Base-by-base conservation (phyloP, 2,329 filamentous ascomycete species). In the Emmonsiellopsis sp. region DNA sequence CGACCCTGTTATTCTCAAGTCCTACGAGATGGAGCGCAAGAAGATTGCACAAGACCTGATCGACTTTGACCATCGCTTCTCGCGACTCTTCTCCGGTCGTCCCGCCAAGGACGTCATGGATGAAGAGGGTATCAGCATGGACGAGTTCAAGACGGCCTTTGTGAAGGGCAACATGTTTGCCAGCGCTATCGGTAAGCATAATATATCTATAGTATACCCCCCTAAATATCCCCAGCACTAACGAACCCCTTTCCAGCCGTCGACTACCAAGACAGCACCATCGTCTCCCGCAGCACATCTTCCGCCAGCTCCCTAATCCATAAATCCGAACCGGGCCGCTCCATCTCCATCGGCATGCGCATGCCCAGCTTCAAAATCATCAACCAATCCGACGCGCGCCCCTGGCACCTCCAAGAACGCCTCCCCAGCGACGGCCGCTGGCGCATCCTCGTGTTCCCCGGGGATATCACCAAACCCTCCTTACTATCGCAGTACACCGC, bases 131-230 rank as follows among this genome's bases (percentile, higher is more conserved):
- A 77, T 85, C 53, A 80, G 71, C 57, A 81, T 85, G 78, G 74
- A 77, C 0, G 79, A 78, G 36, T 86, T 86, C 70, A 82, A 84
- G 58, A 66, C 77, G 0, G 77, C 77, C 0, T 84, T 86, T 58
- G 61, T 77, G 32, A 81, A 82, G 58, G 79, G 80, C 1, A 80
- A 81, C 57, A 57, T 80, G 60, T 86, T 86, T 61, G 76, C 81
- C 3, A 77, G 75, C 13, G 81, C 82, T 0, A 67, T 77, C 5
- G 75, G 69, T 56, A 58, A 58, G 65, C 54, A 6, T 32, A 47
- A 39, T 14, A 59, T 54, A 60, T 61, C 53, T 61, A 53, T 49
- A 21, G 37, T 4, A 6, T 7, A 39, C 6, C 14, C 45, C 44
- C 17, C 5, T 48, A 45, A 4, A 8, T 34, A 31, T 33, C 45